Percentiles rank a stretch among this genome's conserved stretches.
Evolutionary conservation across 2,329 filamentous ascomycete genomes (phyloP).

Genomic region (Beauveria sp.): DNA sequence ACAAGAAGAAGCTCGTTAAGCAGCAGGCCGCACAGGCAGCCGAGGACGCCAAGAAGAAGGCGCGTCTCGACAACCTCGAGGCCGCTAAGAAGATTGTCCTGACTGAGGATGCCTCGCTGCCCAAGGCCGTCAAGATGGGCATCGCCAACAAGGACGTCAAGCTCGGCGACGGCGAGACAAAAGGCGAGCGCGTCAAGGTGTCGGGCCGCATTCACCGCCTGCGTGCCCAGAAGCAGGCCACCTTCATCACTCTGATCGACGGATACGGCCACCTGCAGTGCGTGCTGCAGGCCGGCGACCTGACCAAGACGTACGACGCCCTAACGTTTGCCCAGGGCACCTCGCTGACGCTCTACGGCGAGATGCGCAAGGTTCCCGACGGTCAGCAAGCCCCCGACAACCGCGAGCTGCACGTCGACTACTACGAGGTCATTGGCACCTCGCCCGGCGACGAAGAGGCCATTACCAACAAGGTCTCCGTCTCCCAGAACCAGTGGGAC

Average conservation of each 20-base stretch:
- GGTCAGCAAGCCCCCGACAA: slow-evolving; percentile 72
- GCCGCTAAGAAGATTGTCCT: slow-evolving; percentile 70
- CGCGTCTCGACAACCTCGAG: slow-evolving; percentile 59
- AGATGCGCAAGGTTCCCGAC: slow-evolving; percentile 73
- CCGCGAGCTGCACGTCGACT: slow-evolving; percentile 87
- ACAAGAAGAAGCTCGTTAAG: slow-evolving; percentile 80
- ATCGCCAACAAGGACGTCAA: slow-evolving; percentile 62
- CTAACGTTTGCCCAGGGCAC: slow-evolving; percentile 80
- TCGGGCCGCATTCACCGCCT: slow-evolving; percentile 76
- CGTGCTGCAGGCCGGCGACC: slow-evolving; percentile 64
- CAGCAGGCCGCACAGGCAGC: slow-evolving; percentile 64
- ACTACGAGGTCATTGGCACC: slow-evolving; percentile 70
- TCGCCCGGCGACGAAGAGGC: slow-evolving; percentile 84
- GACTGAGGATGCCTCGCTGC: slow-evolving; percentile 62
- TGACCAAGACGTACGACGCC: slow-evolving; percentile 88
- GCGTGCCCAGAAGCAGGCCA: slow-evolving; percentile 73
- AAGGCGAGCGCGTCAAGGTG: slow-evolving; percentile 70
- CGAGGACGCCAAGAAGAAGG: slow-evolving; percentile 65
- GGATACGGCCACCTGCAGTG: slow-evolving; percentile 77
- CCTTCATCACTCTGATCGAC: slow-evolving; percentile 80
- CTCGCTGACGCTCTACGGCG: slow-evolving; percentile 75
- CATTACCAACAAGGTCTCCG: slow-evolving; percentile 68
- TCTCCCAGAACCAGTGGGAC: slow-evolving; percentile 44
- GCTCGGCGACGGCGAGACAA: slow-evolving; percentile 47
- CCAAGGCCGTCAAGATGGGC: slow-evolving; percentile 66